Conservation (phyloP, 2,329 filamentous ascomycete species). For the Didymella segeticola region DNA sequence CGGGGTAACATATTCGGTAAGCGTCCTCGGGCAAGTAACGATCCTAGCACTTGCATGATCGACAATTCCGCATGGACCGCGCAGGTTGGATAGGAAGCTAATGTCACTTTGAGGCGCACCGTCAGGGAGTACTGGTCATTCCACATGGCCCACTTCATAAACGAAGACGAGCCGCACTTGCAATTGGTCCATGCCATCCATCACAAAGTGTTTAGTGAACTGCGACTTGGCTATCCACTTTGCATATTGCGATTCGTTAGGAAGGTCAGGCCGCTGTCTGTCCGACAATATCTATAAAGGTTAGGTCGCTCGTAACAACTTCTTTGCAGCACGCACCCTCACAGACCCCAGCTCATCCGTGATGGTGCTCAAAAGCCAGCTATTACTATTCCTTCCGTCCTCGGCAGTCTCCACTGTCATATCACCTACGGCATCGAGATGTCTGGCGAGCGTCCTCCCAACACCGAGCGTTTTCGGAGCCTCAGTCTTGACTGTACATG, state of each 20-base stretch:
- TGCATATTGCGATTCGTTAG: not conserved
- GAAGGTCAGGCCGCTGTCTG: not conserved
- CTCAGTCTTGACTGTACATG: constrained; percentile 4
- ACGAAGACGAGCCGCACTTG: not conserved
- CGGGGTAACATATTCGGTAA: constrained; percentile 1
- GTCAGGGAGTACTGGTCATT: not conserved
- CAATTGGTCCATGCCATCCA: not conserved
- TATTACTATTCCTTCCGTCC: not conserved
- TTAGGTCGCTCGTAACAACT: too few species aligned
- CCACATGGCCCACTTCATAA: not conserved
- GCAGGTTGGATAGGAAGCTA: not conserved
- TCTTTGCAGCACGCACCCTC: not conserved
- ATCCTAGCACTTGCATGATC: not conserved
- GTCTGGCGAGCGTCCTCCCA: not conserved
- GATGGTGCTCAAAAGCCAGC: constrained; percentile 3
- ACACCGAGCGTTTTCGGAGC: constrained; percentile 5
- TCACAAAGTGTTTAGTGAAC: not conserved
- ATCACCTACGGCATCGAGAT: not conserved
- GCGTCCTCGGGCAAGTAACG: not conserved
- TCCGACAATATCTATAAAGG: not conserved
- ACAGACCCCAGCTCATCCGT: not conserved
- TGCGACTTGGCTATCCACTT: not conserved
- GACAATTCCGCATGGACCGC: not conserved
- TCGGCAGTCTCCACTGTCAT: not conserved
- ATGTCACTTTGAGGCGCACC: not conserved